Conservation (phyloP, 2,329 filamentous ascomycete species). For the Intubia oerlemansii region DNA sequence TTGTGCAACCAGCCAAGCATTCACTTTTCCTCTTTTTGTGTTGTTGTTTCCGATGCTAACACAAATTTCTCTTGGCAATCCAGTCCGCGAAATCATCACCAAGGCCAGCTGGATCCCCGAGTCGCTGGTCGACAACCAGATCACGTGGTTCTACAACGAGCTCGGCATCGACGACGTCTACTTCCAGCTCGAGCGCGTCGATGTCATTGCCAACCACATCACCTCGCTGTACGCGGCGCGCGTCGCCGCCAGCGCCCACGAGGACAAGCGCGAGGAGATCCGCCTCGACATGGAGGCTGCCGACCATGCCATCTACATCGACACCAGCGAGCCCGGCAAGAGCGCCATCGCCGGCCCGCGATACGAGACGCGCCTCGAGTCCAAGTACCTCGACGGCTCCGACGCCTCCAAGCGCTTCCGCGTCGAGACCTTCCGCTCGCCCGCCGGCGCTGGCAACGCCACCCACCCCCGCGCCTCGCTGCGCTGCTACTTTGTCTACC, state of each 20-base stretch:
- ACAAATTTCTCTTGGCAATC: too few species aligned
- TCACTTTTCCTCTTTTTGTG: too few species aligned
- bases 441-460: slow-evolving; percentile 48
- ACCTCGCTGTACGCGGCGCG: slow-evolving; percentile 94
- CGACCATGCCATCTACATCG: slow-evolving; percentile 96
- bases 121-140: slow-evolving; percentile 65
- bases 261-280: slow-evolving; percentile 89
- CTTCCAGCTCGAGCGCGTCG: slow-evolving; percentile 74
- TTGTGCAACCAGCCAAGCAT: too few species aligned
- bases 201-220: slow-evolving; percentile 81
- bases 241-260: slow-evolving; percentile 76
- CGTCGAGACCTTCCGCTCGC: slow-evolving; percentile 92
- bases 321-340: slow-evolving; percentile 80
- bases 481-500: slow-evolving; percentile 97
- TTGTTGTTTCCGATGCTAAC: too few species aligned
- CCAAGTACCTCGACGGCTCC: slow-evolving; percentile 79
- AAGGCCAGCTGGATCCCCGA: slow-evolving; percentile 71
- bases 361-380: slow-evolving; percentile 84
- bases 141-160: slow-evolving; percentile 93
- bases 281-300: slow-evolving; percentile 83
- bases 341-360: slow-evolving; percentile 58
- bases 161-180: slow-evolving; percentile 95
- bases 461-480: slow-evolving; percentile 55
- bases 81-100: slow-evolving; percentile 63
- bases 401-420: slow-evolving; percentile 58